Conservation (phyloP, 1,284 basidiomycete genomes). For the Papiliotrema nemorosa region DNA sequence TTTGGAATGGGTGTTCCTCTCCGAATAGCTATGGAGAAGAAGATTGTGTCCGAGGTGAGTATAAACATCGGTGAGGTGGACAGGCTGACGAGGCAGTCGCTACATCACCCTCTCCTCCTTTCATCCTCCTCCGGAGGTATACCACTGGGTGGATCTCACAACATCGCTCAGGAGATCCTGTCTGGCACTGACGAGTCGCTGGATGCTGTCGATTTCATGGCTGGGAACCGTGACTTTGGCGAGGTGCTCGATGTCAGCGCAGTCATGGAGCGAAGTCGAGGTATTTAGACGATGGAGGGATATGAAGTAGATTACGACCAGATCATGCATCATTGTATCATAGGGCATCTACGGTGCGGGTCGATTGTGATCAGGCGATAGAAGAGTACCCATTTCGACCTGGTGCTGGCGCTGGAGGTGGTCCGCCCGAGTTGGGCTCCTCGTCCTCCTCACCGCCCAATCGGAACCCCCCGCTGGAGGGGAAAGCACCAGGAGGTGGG, state of each 20-base stretch:
- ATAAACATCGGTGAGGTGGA: neutral
- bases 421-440: slow-evolving; percentile 3
- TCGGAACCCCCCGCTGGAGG: slow-evolving; percentile 27
- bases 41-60: slow-evolving; percentile 71
- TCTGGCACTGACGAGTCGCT: slow-evolving; percentile 83
- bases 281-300: slow-evolving; percentile 25
- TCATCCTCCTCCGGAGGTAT: slow-evolving; percentile 33
- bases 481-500: slow-evolving; percentile 21
- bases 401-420: slow-evolving; percentile 16
- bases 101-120: slow-evolving; percentile 41
- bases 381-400: slow-evolving; percentile 30
- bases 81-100: slow-evolving; percentile 14
- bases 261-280: slow-evolving; percentile 42
- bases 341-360: neutral
- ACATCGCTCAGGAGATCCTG: slow-evolving; percentile 83
- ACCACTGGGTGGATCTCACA: slow-evolving; percentile 53
- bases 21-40: slow-evolving; percentile 88
- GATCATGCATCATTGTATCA: slow-evolving; percentile 8
- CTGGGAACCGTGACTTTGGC: slow-evolving; percentile 20
- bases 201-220: slow-evolving; percentile 68
- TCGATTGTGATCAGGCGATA: slow-evolving; percentile 16
- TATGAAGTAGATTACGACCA: neutral
- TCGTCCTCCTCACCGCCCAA: slow-evolving; percentile 31
- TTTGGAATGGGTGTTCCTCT: slow-evolving; percentile 86
- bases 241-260: slow-evolving; percentile 42